A percentile compares a stretch with the other conserved stretches of the same genome.
These are phyloP conservation scores for Pyrus pyrifolia DNA, from an alignment of 306 rosid genomes.

Conservation along the genomic window DNA sequence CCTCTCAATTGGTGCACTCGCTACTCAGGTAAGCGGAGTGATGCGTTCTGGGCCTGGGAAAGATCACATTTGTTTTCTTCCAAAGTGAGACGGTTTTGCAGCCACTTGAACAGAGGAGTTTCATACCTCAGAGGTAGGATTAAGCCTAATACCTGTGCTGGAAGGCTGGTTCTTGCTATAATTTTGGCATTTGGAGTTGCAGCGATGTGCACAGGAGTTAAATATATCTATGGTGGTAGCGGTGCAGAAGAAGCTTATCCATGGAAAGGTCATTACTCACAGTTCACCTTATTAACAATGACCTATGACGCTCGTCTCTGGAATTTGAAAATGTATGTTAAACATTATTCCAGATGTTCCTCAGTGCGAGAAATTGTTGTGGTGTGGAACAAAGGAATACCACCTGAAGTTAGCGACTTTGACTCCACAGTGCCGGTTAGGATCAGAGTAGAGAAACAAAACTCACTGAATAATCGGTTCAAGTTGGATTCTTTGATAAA, in stretches of 20 bases:
- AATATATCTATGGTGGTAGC: constrained; percentile 73
- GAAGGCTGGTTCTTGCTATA: constrained; percentile 67
- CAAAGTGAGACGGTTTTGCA: constrained; percentile 65
- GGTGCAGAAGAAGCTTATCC: constrained; percentile 91
- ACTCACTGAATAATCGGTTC: constrained; percentile 89
- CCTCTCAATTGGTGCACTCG: constrained; percentile 71
- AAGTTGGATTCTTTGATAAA: constrained; percentile 58
- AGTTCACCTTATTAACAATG: constrained; percentile 91
- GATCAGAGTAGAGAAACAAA: constrained; percentile 66
- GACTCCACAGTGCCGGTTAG: constrained; percentile 87
- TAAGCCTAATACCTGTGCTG: constrained; percentile 62
- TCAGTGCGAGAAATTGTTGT: constrained; percentile 91
- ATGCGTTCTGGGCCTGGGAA: constrained; percentile 56
- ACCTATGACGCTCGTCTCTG: constrained; percentile 95
- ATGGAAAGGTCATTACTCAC: constrained; percentile 63
- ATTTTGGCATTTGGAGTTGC: constrained; percentile 57
- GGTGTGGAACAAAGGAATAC: constrained; percentile 97
- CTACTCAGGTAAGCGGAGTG: constrained; percentile 54
- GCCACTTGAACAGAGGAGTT: constrained; percentile 73
- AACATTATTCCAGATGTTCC: constrained; percentile 90
- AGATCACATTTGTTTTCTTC: constrained; percentile 52
- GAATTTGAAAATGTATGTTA: constrained; percentile 88
- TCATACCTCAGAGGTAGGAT: constrained; percentile 60
- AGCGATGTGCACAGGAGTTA: constrained; percentile 68
- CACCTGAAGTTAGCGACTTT: constrained; percentile 63